Evolutionary conservation across 257 asterid genomes (phyloP), one percentile per base, ranked within the genome.

Genomic region (Hygrophila difformis): DNA sequence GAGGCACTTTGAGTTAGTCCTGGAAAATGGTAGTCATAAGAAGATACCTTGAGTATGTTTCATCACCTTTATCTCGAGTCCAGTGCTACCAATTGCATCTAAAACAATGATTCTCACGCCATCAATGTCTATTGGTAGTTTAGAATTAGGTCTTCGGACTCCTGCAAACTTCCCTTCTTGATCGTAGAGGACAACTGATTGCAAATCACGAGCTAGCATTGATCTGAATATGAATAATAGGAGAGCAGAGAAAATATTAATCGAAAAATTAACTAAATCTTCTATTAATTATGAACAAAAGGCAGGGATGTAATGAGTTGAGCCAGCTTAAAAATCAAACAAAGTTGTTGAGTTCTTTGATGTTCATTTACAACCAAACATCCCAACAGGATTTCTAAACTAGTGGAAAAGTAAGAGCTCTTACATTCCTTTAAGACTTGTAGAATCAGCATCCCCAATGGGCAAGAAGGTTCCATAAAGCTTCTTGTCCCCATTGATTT

Each of bases 161-260:
- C 96, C 93, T 12, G 61, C 87, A 36, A 89, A 85, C 63, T 85
- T 85, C 24, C 98, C 94, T 71, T 82, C 82, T 70, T 67, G 82
- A 56, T 89, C 88, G 34, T 85, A 85, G 21, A 89, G 82, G 49
- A 82, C 86, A 14, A 89, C 55, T 13, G 96, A 89, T 53, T 89
- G 96, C 71, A 77, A 70, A 70, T 89, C 96, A 53, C 96, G 93
- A 37, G 94, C 96, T 6, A 89, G 73, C 96, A 85, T 79, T 38
- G 96, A 89, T 76, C 96, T 89, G 77, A 19, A 33, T 37, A 44
- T 39, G 49, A 49, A 53, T 0, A 24, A 26, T 14, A 35, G 39
- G 39, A 50, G 16, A 26, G 40, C 13, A 62, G 26, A 43, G 44
- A 31, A 26, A 19, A 29, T 15, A 54, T 8, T 12, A 15, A 16